These are phyloP conservation scores for Neurospora africana DNA, from an alignment of 495 filamentous ascomycete genomes.

Conservation along the genomic window DNA sequence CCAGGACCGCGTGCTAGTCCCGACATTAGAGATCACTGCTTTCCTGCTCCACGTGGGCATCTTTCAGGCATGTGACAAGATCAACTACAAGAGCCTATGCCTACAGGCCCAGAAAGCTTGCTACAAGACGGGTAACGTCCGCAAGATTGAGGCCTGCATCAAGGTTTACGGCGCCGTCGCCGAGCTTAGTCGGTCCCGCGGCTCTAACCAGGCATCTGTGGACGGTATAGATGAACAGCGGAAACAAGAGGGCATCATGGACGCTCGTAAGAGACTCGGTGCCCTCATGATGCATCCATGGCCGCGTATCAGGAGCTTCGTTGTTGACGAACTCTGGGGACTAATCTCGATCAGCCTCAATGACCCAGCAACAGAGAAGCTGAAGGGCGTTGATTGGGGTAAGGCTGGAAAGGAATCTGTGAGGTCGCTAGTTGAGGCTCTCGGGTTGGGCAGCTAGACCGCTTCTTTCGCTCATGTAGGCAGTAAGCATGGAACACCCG, in stretches of 20 bases:
- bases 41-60: constrained; percentile 58
- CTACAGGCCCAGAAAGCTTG: constrained; percentile 63
- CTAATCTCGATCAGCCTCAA: constrained; percentile 9
- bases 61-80: constrained; percentile 16
- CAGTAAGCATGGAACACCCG: background rate
- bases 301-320: constrained; percentile 31
- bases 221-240: constrained; percentile 4
- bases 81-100: constrained; percentile 47
- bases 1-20: constrained; percentile 62
- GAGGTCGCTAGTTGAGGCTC: constrained; percentile 19
- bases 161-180: constrained; percentile 62
- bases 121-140: constrained; percentile 68
- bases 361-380: constrained; percentile 9
- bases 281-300: constrained; percentile 38
- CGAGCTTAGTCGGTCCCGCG: constrained; percentile 2
- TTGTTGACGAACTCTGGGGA: constrained; percentile 39
- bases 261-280: constrained; percentile 34
- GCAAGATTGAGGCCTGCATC: constrained; percentile 67
- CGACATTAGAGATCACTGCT: constrained; percentile 61
- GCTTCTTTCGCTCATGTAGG: constrained; percentile 5
- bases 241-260: constrained; percentile 20
- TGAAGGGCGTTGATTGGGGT: constrained; percentile 34
- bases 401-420: constrained; percentile 27
- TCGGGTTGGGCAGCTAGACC: constrained; percentile 16
- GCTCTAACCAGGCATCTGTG: background rate